These are phyloP conservation scores for Rhynchospora pubera DNA, from an alignment of 176 grass and related monocot genomes.

Conservation along the genomic window DNA sequence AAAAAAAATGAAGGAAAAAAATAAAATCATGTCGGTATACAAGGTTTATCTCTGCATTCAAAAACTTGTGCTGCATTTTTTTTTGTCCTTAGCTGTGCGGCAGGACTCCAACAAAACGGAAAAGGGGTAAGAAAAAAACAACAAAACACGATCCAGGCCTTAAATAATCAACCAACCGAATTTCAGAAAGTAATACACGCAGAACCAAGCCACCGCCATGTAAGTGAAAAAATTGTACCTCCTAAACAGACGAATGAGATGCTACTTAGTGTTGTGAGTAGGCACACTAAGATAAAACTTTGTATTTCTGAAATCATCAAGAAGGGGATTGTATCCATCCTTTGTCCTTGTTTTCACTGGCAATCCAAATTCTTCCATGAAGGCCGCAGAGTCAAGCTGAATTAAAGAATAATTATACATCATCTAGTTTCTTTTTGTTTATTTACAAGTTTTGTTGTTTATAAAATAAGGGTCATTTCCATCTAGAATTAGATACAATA, in stretches of 20 bases:
- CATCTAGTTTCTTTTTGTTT: slow-evolving; percentile 11
- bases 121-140: background rate
- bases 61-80: background rate
- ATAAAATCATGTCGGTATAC: background rate
- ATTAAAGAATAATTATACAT: slow-evolving; percentile 13
- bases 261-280: slow-evolving; percentile 61
- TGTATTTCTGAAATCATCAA: slow-evolving; percentile 92
- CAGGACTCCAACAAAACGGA: background rate
- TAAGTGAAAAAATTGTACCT: background rate
- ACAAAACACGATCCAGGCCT: background rate
- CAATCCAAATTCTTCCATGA: slow-evolving; percentile 92
- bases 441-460: background rate
- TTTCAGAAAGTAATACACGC: background rate
- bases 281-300: slow-evolving; percentile 91
- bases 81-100: background rate
- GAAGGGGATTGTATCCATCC: slow-evolving; percentile 87
- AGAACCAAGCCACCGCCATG: background rate
- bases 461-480: background rate
- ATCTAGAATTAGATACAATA: background rate
- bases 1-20: background rate
- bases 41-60: background rate
- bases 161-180: background rate
- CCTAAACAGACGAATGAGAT: background rate
- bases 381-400: slow-evolving; percentile 74
- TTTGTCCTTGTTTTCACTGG: slow-evolving; percentile 84